Conservation (phyloP, 2,329 filamentous ascomycete species). For the Fusarium veterinarium region DNA sequence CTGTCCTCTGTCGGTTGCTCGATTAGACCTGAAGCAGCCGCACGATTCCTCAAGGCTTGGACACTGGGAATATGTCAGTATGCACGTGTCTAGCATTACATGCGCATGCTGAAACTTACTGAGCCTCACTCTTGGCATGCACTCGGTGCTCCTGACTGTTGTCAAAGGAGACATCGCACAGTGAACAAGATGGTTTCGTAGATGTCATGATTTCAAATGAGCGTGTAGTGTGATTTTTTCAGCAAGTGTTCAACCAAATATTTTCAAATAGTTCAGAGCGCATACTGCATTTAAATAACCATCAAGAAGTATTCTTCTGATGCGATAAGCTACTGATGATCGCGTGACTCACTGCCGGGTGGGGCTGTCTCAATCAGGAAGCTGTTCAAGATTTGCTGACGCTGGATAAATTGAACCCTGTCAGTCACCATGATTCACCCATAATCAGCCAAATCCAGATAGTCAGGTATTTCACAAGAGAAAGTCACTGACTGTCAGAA, state of each 20-base stretch:
- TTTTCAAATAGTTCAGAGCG: fast-evolving
- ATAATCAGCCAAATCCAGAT: background rate
- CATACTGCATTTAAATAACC: background rate
- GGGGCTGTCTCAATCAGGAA: conserved; percentile 8
- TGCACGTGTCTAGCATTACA: fast-evolving
- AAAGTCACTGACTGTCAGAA: conserved; percentile 15
- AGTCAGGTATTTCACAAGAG: background rate
- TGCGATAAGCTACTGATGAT: background rate
- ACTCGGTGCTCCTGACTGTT: conserved; percentile 11
- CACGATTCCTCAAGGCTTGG: background rate
- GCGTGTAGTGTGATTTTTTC: fast-evolving
- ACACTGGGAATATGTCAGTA: background rate
- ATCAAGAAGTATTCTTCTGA: background rate
- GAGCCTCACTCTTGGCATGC: conserved; percentile 17
- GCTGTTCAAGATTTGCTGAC: background rate
- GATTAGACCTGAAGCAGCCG: background rate
- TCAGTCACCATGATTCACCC: background rate
- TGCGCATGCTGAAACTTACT: background rate
- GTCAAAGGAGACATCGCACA: conserved; percentile 10
- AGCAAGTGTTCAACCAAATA: fast-evolving
- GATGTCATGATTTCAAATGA: background rate
- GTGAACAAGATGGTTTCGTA: background rate
- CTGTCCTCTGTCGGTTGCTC: background rate
- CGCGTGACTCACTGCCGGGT: conserved; percentile 10
- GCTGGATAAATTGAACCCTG: background rate